Conservation (phyloP, 306 rosid species). For the Senna siamea region DNA sequence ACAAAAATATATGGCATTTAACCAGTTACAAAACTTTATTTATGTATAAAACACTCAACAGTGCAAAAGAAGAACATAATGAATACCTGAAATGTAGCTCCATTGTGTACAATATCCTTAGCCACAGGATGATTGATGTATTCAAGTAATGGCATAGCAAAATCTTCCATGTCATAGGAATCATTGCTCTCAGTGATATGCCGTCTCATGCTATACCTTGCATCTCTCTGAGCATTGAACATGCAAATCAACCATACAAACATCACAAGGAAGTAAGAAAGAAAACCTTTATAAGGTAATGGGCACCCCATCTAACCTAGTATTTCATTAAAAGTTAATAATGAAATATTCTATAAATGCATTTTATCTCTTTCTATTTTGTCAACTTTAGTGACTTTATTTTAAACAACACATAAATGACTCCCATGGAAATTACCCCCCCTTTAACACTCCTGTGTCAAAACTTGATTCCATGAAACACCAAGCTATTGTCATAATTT, state of each 20-base stretch:
- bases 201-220: slow-evolving; percentile 48
- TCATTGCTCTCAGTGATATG: slow-evolving; percentile 41
- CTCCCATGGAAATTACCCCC: background rate
- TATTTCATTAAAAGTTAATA: background rate
- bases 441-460: background rate
- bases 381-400: slow-evolving; percentile 29
- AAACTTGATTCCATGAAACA: background rate
- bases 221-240: slow-evolving; percentile 69
- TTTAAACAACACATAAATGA: slow-evolving; percentile 24
- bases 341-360: slow-evolving; percentile 13
- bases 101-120: slow-evolving; percentile 83
- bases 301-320: slow-evolving; percentile 8
- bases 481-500: background rate
- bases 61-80: slow-evolving; percentile 20
- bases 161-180: slow-evolving; percentile 70
- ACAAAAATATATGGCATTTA: slow-evolving; percentile 11
- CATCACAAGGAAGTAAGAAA: slow-evolving; percentile 34
- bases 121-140: slow-evolving; percentile 75
- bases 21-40: slow-evolving; percentile 10
- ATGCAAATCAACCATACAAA: slow-evolving; percentile 32
- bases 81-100: slow-evolving; percentile 97
- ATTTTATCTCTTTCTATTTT: slow-evolving; percentile 19
- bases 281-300: slow-evolving; percentile 27
- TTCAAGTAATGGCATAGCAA: slow-evolving; percentile 85
- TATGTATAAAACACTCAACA: slow-evolving; percentile 23